Evolutionary conservation across 192 early-diverging fungal species (phyloP).

Genomic region (Backusella australiensis): DNA sequence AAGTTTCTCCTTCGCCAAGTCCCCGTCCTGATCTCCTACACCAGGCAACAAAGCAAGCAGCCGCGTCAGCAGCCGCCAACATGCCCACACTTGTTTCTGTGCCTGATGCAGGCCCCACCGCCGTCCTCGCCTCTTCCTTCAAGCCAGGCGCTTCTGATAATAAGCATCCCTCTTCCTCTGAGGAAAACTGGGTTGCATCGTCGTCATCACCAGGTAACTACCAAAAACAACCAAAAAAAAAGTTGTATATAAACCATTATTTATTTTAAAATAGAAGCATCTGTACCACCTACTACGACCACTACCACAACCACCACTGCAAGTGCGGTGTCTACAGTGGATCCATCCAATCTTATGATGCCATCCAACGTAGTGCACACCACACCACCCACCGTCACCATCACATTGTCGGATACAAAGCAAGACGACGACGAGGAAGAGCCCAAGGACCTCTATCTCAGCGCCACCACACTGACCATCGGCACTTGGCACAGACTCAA

Average conservation of each 20-base stretch:
- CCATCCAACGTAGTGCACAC: not conserved
- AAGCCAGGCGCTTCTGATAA: not conserved
- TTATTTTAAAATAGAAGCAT: not conserved
- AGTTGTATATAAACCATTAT: not conserved
- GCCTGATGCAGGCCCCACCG: slow-evolving; percentile 32
- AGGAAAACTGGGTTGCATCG: not conserved
- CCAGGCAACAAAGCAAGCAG: not conserved
- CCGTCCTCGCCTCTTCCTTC: slow-evolving; percentile 12
- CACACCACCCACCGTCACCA: not conserved
- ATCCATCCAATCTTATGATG: slow-evolving; percentile 27
- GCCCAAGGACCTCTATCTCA: slow-evolving; percentile 30
- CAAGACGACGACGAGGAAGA: not conserved
- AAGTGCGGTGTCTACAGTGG: slow-evolving; percentile 10
- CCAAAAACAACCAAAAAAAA: not conserved
- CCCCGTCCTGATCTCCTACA: not conserved
- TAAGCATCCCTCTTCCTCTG: not conserved
- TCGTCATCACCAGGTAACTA: slow-evolving; percentile 3
- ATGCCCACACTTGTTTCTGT: slow-evolving; percentile 25
- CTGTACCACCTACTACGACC: not conserved
- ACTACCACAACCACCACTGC: not conserved
- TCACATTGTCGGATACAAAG: not conserved
- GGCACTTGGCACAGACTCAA: slow-evolving; percentile 65
- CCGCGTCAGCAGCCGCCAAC: not conserved
- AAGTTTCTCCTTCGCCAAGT: slow-evolving; percentile 16
- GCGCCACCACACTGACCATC: slow-evolving; percentile 56